Percentiles rank a stretch among this genome's conserved stretches.
phyloP scores from a whole-genome alignment of 495 filamentous ascomycete genomes.

The Ramalina intermedia region DNA sequence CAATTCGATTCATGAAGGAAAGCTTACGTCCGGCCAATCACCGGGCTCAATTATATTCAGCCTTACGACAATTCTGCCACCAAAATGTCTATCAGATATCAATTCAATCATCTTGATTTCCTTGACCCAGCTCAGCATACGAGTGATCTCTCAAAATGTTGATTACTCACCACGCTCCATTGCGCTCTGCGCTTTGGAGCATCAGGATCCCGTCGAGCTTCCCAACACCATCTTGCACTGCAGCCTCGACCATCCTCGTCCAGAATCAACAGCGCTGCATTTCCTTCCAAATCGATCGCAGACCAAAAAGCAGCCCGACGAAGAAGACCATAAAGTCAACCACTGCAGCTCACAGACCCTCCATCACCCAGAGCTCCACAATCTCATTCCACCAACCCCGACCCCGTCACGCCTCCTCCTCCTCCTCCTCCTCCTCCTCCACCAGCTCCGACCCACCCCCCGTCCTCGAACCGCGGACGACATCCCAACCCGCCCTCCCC shows the following conservation, averaged over 20 bases:
- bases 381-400: not conserved
- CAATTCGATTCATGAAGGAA: too few species aligned
- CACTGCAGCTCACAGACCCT: not conserved
- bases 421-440: not conserved
- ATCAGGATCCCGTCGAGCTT: conserved; percentile 4
- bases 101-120: too few species aligned
- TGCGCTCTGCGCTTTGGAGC: conserved; percentile 8
- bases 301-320: not conserved
- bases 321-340: not conserved
- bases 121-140: too few species aligned
- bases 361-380: not conserved
- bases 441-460: not conserved
- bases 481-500: conserved; percentile 1
- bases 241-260: not conserved
- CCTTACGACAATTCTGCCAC: too few species aligned
- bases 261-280: not conserved
- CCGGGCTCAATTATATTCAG: too few species aligned
- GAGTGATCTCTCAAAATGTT: too few species aligned
- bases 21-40: too few species aligned
- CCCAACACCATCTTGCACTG: not conserved
- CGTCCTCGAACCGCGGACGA: not conserved
- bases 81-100: too few species aligned
- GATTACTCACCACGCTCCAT: not conserved
- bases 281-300: not conserved
- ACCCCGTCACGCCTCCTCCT: not conserved